Percentiles rank a stretch among this genome's conserved stretches.
Evolutionary conservation across 768 basidiomycete species (phyloP).

Genomic region (Termitomyces eurrhizus): DNA sequence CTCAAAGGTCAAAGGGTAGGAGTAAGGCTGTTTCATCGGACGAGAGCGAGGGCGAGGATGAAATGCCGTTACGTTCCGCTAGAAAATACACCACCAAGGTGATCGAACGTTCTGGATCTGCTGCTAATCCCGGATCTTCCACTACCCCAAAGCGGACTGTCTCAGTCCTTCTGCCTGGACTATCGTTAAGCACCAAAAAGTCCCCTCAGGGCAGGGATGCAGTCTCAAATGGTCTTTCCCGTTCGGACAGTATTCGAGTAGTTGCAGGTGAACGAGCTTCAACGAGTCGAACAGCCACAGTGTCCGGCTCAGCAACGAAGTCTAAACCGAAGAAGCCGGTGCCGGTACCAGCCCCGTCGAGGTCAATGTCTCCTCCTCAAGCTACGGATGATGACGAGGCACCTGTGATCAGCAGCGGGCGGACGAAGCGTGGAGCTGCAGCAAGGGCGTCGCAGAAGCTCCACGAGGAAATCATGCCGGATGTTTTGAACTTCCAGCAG

Average conservation of each 20-base stretch:
- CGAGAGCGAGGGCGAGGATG: slow-evolving; percentile 9
- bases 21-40: neutral
- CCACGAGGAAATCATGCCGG: slow-evolving; percentile 72
- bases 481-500: slow-evolving; percentile 63
- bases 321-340: slow-evolving; percentile 11
- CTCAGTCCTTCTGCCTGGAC: slow-evolving; percentile 16
- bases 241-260: slow-evolving; percentile 26
- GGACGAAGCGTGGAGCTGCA: slow-evolving; percentile 38
- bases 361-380: slow-evolving; percentile 13
- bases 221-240: slow-evolving; percentile 1
- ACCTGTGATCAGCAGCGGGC: slow-evolving; percentile 11
- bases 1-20: neutral
- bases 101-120: neutral
- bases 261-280: slow-evolving; percentile 22
- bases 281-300: slow-evolving; percentile 10
- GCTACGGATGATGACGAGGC: slow-evolving; percentile 8
- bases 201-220: slow-evolving; percentile 1
- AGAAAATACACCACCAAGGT: neutral
- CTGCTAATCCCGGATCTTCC: slow-evolving; percentile 3
- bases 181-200: slow-evolving; percentile 12
- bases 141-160: slow-evolving; percentile 17
- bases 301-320: slow-evolving; percentile 10
- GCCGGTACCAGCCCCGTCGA: neutral
- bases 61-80: neutral
- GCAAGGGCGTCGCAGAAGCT: slow-evolving; percentile 47